Evolutionary conservation across 768 basidiomycete species (phyloP), one percentile per base, ranked within the genome.

Genomic region (Termitomyces sp.): DNA sequence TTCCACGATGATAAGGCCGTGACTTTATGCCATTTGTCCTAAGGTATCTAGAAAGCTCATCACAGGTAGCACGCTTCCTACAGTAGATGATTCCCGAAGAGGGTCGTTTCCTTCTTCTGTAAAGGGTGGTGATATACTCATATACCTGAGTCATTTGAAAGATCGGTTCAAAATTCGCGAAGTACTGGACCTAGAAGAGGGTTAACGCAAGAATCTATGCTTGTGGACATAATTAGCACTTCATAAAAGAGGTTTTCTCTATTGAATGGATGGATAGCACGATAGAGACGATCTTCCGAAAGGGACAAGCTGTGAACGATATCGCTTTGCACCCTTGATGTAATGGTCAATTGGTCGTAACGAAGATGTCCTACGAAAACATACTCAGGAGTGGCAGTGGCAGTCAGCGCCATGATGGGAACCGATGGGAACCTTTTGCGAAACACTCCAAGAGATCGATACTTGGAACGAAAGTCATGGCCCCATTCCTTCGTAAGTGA

Each of bases 401-500:
- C 91, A 1, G 91, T 94, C 39, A 94, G 70, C 3, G 91, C 91
- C 89, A 92, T 94, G 61, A 94, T 86, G 0, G 92, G 91, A 4
- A 93, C 80, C 55, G 78, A 73, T 1, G 79, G 78, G 64, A 85
- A 92, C 28, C 74, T 76, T 37, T 80, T 74, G 1, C 91, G 81
- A 67, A 94, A 89, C 39, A 72, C 67, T 5, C 91, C 91, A 23
- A 94, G 76, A 25, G 74, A 78, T 43, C 90, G 74, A 64, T 92
- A 94, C 42, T 90, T 86, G 32, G 68, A 76, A 25, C 91, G 82
- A 66, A 91, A 91, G 62, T 90, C 84, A 47, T 91, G 89, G 0
- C 89, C 89, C 91, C 89, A 92, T 76, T 91, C 90, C 86, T 90
- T 59, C 14, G 34, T 3, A 10, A 30, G n/a, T n/a, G n/a, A 41